These are phyloP conservation scores for Colletotrichum camelliae DNA, from an alignment of 2,329 filamentous ascomycete genomes.

Conservation along the genomic window DNA sequence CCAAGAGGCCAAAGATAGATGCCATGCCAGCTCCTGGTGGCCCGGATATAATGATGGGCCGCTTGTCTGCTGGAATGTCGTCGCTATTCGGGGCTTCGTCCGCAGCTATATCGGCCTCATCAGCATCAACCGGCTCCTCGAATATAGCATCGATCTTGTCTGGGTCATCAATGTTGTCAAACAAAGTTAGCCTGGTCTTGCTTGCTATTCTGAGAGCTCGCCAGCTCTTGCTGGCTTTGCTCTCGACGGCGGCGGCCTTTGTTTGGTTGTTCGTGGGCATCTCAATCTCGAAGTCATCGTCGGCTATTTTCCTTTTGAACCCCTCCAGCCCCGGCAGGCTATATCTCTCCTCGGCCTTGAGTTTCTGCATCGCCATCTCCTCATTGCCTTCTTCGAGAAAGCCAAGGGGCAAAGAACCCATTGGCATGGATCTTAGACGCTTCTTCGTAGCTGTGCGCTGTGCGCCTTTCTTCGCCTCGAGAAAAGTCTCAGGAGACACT, in stretches of 20 bases:
- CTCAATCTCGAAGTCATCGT: constrained; percentile 85
- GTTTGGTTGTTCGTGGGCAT: constrained; percentile 72
- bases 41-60: constrained; percentile 71
- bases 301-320: constrained; percentile 76
- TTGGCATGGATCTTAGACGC: constrained; percentile 69
- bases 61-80: constrained; percentile 51
- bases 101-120: constrained; percentile 36
- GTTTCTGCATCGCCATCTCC: constrained; percentile 64
- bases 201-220: constrained; percentile 83
- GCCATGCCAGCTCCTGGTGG: constrained; percentile 67
- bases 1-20: constrained; percentile 66
- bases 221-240: constrained; percentile 91
- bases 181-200: constrained; percentile 73
- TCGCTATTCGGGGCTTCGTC: constrained; percentile 31
- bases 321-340: constrained; percentile 71
- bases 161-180: constrained; percentile 88
- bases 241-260: constrained; percentile 62
- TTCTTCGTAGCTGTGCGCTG: constrained; percentile 73
- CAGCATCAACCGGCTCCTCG: constrained; percentile 47
- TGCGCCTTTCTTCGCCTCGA: constrained; percentile 70
- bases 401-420: constrained; percentile 76
- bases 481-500: constrained; percentile 72
- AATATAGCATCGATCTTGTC: constrained; percentile 71
- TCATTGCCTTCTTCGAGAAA: constrained; percentile 76
- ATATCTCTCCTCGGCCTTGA: constrained; percentile 71